phyloP scores from a whole-genome alignment of 1,139 yeast genomes.

The Kurtzmaniella quercitrusa region DNA sequence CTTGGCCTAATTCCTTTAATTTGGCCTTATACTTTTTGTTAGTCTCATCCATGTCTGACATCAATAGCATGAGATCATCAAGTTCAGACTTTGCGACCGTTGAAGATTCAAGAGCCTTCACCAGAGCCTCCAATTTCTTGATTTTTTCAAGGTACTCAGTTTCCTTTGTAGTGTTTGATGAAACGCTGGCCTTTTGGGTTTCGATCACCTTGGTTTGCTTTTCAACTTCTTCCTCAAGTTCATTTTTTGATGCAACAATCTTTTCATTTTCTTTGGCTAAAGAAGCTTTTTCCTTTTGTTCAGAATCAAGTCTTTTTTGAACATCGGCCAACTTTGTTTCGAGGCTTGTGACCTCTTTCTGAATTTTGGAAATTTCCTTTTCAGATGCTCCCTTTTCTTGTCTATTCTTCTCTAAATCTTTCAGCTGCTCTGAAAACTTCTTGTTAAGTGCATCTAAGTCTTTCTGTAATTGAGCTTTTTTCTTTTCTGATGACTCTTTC shows the following conservation, averaged over 20 bases:
- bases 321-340: not conserved
- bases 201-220: not conserved
- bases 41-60: constrained; percentile 72
- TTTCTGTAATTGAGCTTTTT: not conserved
- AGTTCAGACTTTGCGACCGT: constrained; percentile 58
- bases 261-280: not conserved
- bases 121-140: constrained; percentile 8
- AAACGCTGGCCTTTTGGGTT: not conserved
- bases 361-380: not conserved
- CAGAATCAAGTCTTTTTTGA: not conserved
- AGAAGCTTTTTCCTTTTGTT: not conserved
- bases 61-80: constrained; percentile 72
- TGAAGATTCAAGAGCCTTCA: constrained; percentile 7
- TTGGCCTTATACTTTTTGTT: constrained; percentile 55
- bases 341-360: not conserved
- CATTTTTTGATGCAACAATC: not conserved
- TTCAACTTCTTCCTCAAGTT: constrained; percentile 6
- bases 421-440: constrained; percentile 6
- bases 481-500: constrained; percentile 10
- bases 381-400: not conserved
- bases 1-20: constrained; percentile 47
- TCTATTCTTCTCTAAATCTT: constrained; percentile 5
- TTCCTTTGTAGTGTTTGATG: constrained; percentile 3
- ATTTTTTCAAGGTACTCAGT: constrained; percentile 9
- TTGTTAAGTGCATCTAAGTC: constrained; percentile 1